A percentile compares a stretch with the other conserved stretches of the same genome.
Conservation (phyloP, 2,329 filamentous ascomycete species). For the Venturia nashicola region DNA sequence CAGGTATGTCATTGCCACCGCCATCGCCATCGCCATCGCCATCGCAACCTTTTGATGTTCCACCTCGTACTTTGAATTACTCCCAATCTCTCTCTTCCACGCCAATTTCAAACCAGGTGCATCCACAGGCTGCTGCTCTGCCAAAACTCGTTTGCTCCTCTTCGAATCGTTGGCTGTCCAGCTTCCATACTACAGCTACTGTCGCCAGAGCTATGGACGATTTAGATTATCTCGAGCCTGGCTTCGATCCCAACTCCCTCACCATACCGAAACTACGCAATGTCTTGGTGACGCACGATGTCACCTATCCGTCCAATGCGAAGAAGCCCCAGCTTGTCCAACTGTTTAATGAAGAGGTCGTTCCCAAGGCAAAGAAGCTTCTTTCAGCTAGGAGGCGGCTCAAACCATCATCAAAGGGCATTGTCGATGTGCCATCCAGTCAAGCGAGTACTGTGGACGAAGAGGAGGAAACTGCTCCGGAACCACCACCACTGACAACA, state of each 20-base stretch:
- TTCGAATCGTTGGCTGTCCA: background rate
- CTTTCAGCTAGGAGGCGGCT: constrained; percentile 63
- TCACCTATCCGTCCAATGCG: constrained; percentile 74
- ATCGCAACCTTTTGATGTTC: too few relatives aligned
- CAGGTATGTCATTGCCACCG: too few relatives aligned
- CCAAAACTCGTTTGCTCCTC: background rate
- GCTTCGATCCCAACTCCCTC: constrained; percentile 71
- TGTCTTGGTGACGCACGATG: constrained; percentile 79
- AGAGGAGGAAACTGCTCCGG: constrained; percentile 18
- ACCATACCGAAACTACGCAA: constrained; percentile 82
- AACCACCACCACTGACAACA: constrained; percentile 2
- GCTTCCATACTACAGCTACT: background rate
- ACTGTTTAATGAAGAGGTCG: constrained; percentile 67
- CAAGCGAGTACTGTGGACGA: constrained; percentile 53
- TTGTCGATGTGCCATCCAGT: constrained; percentile 53
- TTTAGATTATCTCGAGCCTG: constrained; percentile 72
- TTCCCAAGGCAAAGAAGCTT: constrained; percentile 67
- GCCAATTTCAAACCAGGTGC: too few relatives aligned
- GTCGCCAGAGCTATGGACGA: constrained; percentile 28
- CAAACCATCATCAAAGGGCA: constrained; percentile 78
- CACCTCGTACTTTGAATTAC: too few relatives aligned
- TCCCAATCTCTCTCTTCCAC: too few relatives aligned
- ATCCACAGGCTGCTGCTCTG: too few relatives aligned
- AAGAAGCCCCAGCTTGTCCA: constrained; percentile 85
- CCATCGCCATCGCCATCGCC: too few relatives aligned